These are phyloP conservation scores for Scopulariopsis brevicaulis DNA, from an alignment of 2,329 filamentous ascomycete genomes.

Conservation along the genomic window DNA sequence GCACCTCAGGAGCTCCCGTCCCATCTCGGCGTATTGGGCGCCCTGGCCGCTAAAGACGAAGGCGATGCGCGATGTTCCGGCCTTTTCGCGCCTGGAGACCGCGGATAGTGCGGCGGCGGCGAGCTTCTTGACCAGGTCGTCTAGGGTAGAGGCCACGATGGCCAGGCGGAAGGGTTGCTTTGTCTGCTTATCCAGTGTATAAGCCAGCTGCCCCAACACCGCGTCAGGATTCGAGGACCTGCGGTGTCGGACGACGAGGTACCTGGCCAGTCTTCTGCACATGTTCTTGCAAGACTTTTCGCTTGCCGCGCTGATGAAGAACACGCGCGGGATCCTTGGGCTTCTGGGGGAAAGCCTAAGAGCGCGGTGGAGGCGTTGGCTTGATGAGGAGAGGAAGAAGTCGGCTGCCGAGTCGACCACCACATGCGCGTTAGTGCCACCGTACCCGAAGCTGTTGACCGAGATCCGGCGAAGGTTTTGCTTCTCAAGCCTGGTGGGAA, in stretches of 20 bases:
- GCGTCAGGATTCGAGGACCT: background rate
- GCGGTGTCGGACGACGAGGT: background rate
- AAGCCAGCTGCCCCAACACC: background rate
- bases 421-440: constrained; percentile 15
- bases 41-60: constrained; percentile 4
- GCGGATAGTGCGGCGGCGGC: background rate
- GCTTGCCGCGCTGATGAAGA: background rate
- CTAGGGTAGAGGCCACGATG: background rate
- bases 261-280: background rate
- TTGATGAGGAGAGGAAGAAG: background rate
- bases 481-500: background rate
- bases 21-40: constrained; percentile 2
- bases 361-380: background rate
- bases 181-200: background rate
- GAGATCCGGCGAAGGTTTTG: background rate
- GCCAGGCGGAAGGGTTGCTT: background rate
- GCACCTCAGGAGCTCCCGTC: background rate
- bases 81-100: background rate
- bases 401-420: constrained; percentile 10
- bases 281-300: background rate
- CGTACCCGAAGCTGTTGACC: constrained; percentile 18
- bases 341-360: background rate
- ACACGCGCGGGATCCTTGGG: background rate
- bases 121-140: background rate
- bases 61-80: background rate